Base-by-base conservation (phyloP, 495 filamentous ascomycete genomes). In the Tuber magnatum region DNA sequence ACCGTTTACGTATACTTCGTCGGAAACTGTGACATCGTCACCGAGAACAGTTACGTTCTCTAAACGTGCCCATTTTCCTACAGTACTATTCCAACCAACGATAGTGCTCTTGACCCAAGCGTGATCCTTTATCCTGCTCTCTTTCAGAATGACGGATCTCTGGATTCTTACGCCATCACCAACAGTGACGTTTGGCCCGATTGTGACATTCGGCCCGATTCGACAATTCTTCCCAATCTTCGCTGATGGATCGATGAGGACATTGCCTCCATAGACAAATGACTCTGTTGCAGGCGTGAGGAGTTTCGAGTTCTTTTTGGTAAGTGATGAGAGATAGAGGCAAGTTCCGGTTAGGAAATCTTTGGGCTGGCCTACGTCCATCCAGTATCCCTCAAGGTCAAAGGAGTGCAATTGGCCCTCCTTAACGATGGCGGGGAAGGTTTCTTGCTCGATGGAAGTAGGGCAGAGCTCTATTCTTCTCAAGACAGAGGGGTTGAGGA, bases 81-180 rank as follows among this genome's bases (percentile, higher is more conserved):
- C 93, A 48, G 90, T 91, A 87, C 93, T 96, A 87, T 98, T 98
- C 95, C 95, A 99, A 79, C 95, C 95, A 22, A 99, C 94, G 83
- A 99, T 99, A 79, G 95, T 97, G 80, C 92, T 94, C 89, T 99
- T 99, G 84, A 99, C 89, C 95, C 95, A 99, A 18, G 95, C 95
- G 84, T 99, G 95, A 84, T 99, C 96, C 89, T 97, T 98, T 83
- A 97, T 92, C 86, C 94, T 97, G 83, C 91, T 91, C 81, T 92
- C 92, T 76, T 90, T 88, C 75, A 99, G 88, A 35, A 99, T 85
- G 38, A 98, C 96, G 83, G 93, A 97, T 74, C 95, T 91, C 86
- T 99, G 95, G 80, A 99, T 87, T 74, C 95, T 88, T 51, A 97
- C 95, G 81, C 95, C 96, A 78, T 99, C 96, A 70, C 95, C 95